Conservation (phyloP, 768 basidiomycete genomes). For the Lactifluus pinguis region DNA sequence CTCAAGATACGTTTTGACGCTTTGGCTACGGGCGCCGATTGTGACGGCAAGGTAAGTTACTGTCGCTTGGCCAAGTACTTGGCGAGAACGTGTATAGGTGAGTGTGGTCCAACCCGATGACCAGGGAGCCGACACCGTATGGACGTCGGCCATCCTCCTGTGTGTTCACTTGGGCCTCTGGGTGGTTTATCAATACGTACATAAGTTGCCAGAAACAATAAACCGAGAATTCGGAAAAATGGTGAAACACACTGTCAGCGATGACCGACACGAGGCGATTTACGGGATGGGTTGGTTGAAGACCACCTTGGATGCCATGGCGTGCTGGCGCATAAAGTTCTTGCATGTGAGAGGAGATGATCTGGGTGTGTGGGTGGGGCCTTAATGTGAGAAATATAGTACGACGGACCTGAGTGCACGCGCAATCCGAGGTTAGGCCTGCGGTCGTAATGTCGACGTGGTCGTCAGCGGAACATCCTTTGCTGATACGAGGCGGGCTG, state of each 20-base stretch:
- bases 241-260: slow-evolving; percentile 74
- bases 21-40: slow-evolving; percentile 96
- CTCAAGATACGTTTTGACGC: slow-evolving; percentile 97
- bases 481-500: slow-evolving; percentile 98
- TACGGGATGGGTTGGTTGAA: slow-evolving; percentile 91
- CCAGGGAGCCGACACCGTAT: slow-evolving; percentile 97
- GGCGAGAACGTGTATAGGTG: slow-evolving; percentile 99
- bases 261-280: slow-evolving; percentile 88
- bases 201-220: no score
- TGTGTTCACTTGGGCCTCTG: slow-evolving; percentile 97
- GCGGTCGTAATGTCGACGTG: slow-evolving; percentile 99
- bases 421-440: slow-evolving; percentile 92
- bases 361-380: no score
- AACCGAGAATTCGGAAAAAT: no score
- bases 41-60: slow-evolving; percentile 84
- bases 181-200: no score
- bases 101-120: slow-evolving; percentile 89
- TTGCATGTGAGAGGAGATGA: slow-evolving; percentile 44
- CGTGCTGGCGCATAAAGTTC: slow-evolving; percentile 99
- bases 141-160: slow-evolving; percentile 97
- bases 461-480: slow-evolving; percentile 97
- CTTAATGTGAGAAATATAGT: neutral
- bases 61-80: slow-evolving; percentile 95
- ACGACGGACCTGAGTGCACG: slow-evolving; percentile 82
- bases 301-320: no score